A percentile compares a stretch with the other conserved stretches of the same genome.
These are phyloP conservation scores for Microdochium nivale DNA, from an alignment of 2,329 filamentous ascomycete genomes.

Conservation along the genomic window DNA sequence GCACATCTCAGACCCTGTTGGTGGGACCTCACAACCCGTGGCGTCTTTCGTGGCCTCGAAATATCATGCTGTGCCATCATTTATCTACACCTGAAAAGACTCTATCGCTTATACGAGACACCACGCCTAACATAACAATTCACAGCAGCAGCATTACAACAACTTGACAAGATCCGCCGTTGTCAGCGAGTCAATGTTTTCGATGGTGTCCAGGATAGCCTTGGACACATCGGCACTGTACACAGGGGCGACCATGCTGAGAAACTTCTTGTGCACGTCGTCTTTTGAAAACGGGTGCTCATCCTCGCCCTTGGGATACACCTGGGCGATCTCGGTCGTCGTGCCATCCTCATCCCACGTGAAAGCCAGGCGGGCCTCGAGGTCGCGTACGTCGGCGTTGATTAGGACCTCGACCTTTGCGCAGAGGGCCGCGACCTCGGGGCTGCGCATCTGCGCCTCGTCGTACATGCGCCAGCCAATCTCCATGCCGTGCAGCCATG, in stretches of 20 bases:
- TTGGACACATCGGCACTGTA: constrained; percentile 7
- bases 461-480: constrained; percentile 16
- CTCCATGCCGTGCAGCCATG: constrained; percentile 14
- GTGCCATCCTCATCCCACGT: constrained; percentile 6
- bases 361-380: constrained; percentile 8
- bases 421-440: constrained; percentile 10
- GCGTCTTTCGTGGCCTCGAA: too few species aligned
- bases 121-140: neutral
- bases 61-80: too few species aligned
- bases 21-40: neutral
- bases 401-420: constrained; percentile 9
- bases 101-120: constrained; percentile 1
- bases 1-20: too few species aligned
- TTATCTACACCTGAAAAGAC: too few species aligned
- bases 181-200: constrained; percentile 6
- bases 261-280: constrained; percentile 13
- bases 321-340: constrained; percentile 5
- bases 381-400: constrained; percentile 7
- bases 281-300: constrained; percentile 12
- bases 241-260: constrained; percentile 10
- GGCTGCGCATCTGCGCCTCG: constrained; percentile 8
- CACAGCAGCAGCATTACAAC: neutral
- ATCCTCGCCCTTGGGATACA: constrained; percentile 12
- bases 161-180: constrained; percentile 7
- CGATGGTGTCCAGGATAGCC: constrained; percentile 7